phyloP scores from a whole-genome alignment of 306 rosid genomes.

The Herpetospermum pedunculosum region DNA sequence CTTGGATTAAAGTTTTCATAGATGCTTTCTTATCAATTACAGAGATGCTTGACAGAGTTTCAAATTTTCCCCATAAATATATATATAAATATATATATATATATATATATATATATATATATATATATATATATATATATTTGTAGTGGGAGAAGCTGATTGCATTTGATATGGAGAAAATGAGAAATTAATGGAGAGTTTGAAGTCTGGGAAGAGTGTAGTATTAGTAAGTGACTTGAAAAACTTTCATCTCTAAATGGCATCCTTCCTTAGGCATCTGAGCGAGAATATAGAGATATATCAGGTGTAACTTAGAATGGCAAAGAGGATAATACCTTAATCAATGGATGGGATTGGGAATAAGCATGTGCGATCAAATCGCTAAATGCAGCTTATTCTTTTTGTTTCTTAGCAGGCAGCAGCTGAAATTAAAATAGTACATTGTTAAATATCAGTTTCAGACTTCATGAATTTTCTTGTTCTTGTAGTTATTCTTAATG shows the following conservation, averaged over 20 bases:
- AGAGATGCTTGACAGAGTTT: background rate
- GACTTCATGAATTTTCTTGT: background rate
- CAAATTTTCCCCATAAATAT: background rate
- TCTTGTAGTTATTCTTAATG: slow-evolving; percentile 12
- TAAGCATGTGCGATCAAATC: background rate
- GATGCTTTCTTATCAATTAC: background rate
- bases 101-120: background rate
- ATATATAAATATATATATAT: background rate
- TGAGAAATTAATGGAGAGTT: background rate
- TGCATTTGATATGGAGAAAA: background rate
- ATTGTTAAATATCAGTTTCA: background rate
- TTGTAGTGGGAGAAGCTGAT: background rate
- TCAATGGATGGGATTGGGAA: background rate
- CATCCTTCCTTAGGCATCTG: background rate
- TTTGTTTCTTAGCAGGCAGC: background rate
- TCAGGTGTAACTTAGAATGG: background rate
- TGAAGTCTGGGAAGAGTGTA: background rate
- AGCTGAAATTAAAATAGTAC: background rate
- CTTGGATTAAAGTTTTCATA: background rate
- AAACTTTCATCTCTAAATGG: background rate
- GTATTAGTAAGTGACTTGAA: background rate
- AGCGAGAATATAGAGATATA: background rate
- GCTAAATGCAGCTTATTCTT: background rate
- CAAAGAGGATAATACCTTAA: background rate
- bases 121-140: background rate